A percentile compares a stretch with the other conserved stretches of the same genome.
phyloP scores from a whole-genome alignment of 345 rosid species.

The Salix caprea region DNA sequence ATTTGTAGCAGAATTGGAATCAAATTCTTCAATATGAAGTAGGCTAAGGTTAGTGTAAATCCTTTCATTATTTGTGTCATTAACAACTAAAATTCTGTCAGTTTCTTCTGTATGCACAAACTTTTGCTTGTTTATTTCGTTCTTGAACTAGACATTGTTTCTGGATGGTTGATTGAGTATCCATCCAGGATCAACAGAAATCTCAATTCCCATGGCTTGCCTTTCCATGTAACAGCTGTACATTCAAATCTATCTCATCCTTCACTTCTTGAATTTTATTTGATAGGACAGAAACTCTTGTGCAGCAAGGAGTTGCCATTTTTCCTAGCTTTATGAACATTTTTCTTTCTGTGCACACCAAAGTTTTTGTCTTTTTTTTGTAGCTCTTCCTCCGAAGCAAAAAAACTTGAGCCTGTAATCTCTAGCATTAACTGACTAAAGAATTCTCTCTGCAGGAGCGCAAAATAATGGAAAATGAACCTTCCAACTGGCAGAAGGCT shows the following conservation, averaged over 20 bases:
- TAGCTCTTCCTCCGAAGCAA: too few species aligned
- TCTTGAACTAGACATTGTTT: too few species aligned
- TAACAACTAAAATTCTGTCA: too few species aligned
- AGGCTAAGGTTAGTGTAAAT: neutral
- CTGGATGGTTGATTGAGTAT: neutral
- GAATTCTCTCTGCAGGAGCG: slow-evolving; percentile 50
- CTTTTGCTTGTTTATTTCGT: too few species aligned
- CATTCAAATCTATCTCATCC: neutral
- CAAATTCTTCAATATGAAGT: too few species aligned
- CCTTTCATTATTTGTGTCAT: too few species aligned
- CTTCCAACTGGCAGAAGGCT: slow-evolving; percentile 75
- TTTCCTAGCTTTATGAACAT: too few species aligned
- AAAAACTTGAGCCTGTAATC: neutral
- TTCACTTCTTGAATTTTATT: neutral
- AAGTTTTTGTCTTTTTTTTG: too few species aligned
- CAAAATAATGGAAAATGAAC: slow-evolving; percentile 63
- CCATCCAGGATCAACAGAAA: neutral
- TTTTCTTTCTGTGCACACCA: too few species aligned
- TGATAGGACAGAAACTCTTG: neutral
- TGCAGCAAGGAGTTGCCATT: neutral
- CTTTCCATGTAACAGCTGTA: neutral
- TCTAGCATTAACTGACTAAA: neutral
- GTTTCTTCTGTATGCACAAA: too few species aligned
- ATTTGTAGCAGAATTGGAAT: too few species aligned
- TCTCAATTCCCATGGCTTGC: neutral